Base-by-base conservation (phyloP, 805 yeast species). In the Pichia manshurica region DNA sequence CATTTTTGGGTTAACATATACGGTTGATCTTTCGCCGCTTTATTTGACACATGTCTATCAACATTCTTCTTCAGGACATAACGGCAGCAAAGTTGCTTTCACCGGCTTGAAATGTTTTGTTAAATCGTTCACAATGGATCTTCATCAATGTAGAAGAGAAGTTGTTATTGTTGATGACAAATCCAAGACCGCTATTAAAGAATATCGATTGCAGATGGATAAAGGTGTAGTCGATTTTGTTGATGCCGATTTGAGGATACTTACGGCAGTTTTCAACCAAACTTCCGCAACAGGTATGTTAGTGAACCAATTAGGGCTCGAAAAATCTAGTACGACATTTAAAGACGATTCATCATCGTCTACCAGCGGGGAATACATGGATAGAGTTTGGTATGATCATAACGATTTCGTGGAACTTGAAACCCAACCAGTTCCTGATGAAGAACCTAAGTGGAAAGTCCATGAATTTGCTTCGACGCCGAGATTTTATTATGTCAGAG, bases 321-420 rank as follows among this genome's bases (percentile, higher is more conserved):
- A 50, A 13, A 47, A 48, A 35, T 54, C 25, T 10, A 56, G 20
- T 28, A 48, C 46, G 37, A 44, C 53, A 7, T 42, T 59, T 6
- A 46, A 50, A 3, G 49, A 54, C 13, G 46, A 53, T 25, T 43
- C 53, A 13, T 44, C 57, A 1, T 49, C 55, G 3, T 23, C 41
- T 4, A 44, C 39, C 20, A 52, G 53, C 31, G 58, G 51, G 3
- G 58, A 53, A 2, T 28, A 39, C 3, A 41, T 48, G 31, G 60
- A 56, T 37, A 39, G 50, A 22, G 50, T 47, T 3, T 89, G 96
- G 96, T 70, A 78, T 42, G 95, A 88, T 57, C 65, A 70, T 20
- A 84, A 84, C 48, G 96, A 89, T 60, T 89, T 77, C 55, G 68
- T 77, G 10, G 96, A 89, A 55, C 59, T 88, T 38, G 86, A 84